Base-by-base conservation (phyloP, 1,284 basidiomycete genomes). In the Quambalaria eucalypti region DNA sequence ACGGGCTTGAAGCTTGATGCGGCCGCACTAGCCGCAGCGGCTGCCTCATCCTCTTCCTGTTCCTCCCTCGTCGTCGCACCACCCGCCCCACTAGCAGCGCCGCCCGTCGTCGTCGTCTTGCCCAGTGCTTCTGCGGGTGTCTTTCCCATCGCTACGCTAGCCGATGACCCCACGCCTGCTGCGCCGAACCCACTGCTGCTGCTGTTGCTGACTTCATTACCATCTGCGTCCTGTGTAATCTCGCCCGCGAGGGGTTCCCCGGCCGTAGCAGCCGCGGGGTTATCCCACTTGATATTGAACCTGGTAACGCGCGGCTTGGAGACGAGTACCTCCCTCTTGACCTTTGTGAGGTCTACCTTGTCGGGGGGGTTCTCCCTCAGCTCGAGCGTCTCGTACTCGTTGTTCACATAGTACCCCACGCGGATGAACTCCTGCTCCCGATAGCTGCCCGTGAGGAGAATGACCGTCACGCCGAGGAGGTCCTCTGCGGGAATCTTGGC, bases 391-490 rank as follows among this genome's bases (percentile, higher is more conserved):
- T 96, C 91, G 76, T 97, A 97, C 75, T 96, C 92, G 48, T 92
- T 97, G 76, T 97, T 95, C 77, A 98, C 95, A 77, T 99, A 99
- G 78, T 99, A 98, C 4, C 95, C 93, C 21, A 99, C 92, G 39
- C 93, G 84, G 36, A 99, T 93, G 77, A 99, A 99, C 77, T 98
- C 93, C 71, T 95, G 90, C 52, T 93, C 91, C 30, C 76, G 66
- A 77, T 93, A 87, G 52, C 87, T 84, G 51, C 87, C 87, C n/a
- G 90, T 90, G 63, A 91, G 81, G 70, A 93, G 89, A 69, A 93
- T 84, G 2, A 90, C 90, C 0, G 90, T 87, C 14, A 93, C 88
- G 38, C 90, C 90, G 1, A 93, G 81, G 14, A 90, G 84, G 71
- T 93, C 90, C 63, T 87, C 84, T 50, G 82, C 71, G 0, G 89